Conservation (phyloP, 331 rosid genomes). For the Telfairia occidentalis region DNA sequence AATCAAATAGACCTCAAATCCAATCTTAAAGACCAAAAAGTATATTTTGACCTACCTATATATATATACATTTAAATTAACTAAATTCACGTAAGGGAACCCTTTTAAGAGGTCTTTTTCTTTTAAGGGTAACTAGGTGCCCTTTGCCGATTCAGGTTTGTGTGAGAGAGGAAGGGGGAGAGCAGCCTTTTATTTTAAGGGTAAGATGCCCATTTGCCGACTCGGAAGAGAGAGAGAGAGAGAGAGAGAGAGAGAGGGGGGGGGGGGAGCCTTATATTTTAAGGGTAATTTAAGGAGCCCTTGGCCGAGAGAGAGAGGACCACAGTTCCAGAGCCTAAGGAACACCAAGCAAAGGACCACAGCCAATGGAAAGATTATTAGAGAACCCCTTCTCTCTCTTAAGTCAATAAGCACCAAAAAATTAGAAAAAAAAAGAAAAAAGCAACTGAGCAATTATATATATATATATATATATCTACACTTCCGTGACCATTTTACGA, state of each 20-base stretch:
- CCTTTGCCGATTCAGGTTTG: too few species aligned
- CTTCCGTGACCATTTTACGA: neutral
- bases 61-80: too few species aligned
- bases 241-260: neutral
- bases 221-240: neutral
- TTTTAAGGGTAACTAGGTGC: too few species aligned
- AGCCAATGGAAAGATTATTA: neutral
- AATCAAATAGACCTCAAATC: too few species aligned
- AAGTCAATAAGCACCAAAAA: neutral
- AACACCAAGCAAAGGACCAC: constrained; percentile 3
- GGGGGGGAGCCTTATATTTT: neutral
- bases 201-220: neutral
- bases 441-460: too few species aligned
- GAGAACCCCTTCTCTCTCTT: neutral
- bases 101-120: too few species aligned
- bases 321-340: constrained; percentile 9
- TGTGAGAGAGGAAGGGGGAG: too few species aligned
- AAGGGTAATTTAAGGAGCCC: constrained; percentile 4
- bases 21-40: too few species aligned
- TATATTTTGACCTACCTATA: too few species aligned
- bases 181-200: neutral
- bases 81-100: too few species aligned
- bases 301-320: neutral
- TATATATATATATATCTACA: too few species aligned
- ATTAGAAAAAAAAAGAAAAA: too few species aligned